Evolutionary conservation across 805 yeast genomes (phyloP), one percentile per base, ranked within the genome.

Genomic region (Kodamaea kakaduensis): DNA sequence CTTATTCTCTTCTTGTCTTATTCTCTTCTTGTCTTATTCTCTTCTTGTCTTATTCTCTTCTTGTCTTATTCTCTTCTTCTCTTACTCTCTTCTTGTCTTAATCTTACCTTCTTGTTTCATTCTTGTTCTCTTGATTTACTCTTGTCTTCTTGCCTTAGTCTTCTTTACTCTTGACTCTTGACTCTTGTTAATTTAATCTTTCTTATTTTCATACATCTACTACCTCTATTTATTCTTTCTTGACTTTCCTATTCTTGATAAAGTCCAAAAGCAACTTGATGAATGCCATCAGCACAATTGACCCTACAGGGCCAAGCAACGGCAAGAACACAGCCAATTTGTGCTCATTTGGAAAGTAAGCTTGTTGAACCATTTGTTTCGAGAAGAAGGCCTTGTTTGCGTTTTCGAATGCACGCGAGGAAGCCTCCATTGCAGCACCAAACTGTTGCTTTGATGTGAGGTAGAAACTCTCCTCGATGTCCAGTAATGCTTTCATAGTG

Each of bases 241-340:
- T 26, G 4, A 16, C 4, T 14, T 61, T 12, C 55, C 58, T 52
- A 17, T 62, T 48, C 12, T 54, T 38, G 25, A 51, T 47, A 14
- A 53, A 41, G 16, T 74, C 80, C 30, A 61, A 61, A 12, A 71
- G 9, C 3, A 69, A 45, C 40, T 78, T 74, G 3, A 78, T 15
- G 1, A 73, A 36, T 0, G 81, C 83, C 37, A 80, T 54, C 1
- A 67, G 14, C 9, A 75, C 53, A 15, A 93, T 88, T 17, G 90
- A 74, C 2, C 74, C 61, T 22, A 88, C 64, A 1, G 98, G 98
- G 0, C 97, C 97, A 22, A 89, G 56, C 29, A 90, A 63, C 0
- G 98, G 98, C 52, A 87, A 66, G 47, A 88, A 93, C 1, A 93
- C 95, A 0, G 98, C 97, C 51, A 93, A 69, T 56, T 86, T 89